Base-by-base conservation (phyloP, 495 filamentous ascomycete genomes). In the Penicillium dipodomyicola region DNA sequence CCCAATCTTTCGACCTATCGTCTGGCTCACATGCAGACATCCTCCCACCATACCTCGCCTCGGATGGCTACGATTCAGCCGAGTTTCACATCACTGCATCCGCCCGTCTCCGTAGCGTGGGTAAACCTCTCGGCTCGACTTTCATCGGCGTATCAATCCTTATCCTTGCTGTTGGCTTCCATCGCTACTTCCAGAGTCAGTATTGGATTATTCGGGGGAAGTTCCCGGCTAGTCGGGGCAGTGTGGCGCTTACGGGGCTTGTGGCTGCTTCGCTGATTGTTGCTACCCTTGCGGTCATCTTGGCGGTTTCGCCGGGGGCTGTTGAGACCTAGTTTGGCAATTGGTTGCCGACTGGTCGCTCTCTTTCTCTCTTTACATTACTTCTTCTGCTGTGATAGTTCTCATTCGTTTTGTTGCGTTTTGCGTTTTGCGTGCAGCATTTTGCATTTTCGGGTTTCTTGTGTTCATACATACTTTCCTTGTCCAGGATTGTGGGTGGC, bases 121-220 rank as follows among this genome's bases (percentile, higher is more conserved):
- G 94, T 17, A 97, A 96, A 68, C 95, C 94, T 0, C 83, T 99
- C 17, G 94, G 94, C 6, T 88, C 92, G 2, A 95, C 92, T 0
- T 99, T 99, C 64, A 81, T 99, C 44, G 90, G 78, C 0, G 88
- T 97, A 54, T 85, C 88, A 44, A 91, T 99, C 49, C 52, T 97
- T 23, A 84, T 96, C 40, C 78, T 98, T n/a, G 71, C 90, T 32
- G 73, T 96, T 45, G 94, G 94, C 23, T 87, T 88, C 60, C 85
- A 89, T 61, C 78, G 87, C 46, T 90, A 84, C 50, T 83, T 84
- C 58, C 80, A 84, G 57, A 79, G 78, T 43, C 81, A 84, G 74
- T 84, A 93, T 63, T 98, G 95, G 88, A 85, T 98, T 51, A 85
- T 97, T 39, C 80, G 86, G 54, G 93, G 93, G 54, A 96, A 96